These are phyloP conservation scores for Misopates orontium DNA, from an alignment of 257 asterid genomes.

Conservation along the genomic window DNA sequence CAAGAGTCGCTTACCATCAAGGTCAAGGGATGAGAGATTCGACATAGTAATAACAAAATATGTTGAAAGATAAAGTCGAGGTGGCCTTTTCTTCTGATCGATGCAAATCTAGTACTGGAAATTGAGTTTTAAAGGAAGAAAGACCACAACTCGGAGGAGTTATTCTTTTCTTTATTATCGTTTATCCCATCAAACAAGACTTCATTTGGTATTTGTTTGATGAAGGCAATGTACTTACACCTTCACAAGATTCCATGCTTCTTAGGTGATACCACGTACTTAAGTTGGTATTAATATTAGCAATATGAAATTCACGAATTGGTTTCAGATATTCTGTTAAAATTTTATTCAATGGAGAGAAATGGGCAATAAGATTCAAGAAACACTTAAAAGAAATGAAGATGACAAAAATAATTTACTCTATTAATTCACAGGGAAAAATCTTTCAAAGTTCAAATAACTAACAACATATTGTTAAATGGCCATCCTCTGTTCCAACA, in stretches of 20 bases:
- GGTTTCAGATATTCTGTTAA: background rate
- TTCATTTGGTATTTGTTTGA: background rate
- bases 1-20: background rate
- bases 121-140: constrained; percentile 6
- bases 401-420: no score
- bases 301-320: background rate
- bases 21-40: constrained; percentile 12
- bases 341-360: background rate
- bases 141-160: background rate
- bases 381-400: no score
- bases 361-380: no score
- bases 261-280: background rate
- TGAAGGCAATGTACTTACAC: background rate
- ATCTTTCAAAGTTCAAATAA: background rate
- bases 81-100: background rate
- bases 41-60: constrained; percentile 13
- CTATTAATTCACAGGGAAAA: no score
- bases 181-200: background rate
- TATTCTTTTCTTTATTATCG: constrained; percentile 10
- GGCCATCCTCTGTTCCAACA: constrained; percentile 94
- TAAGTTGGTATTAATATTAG: background rate
- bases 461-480: constrained; percentile 72
- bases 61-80: background rate
- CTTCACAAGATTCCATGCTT: constrained; percentile 8
- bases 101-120: background rate